Evolutionary conservation across 148 eudicot species (phyloP).

Genomic region (Vaccinium myrtillus): DNA sequence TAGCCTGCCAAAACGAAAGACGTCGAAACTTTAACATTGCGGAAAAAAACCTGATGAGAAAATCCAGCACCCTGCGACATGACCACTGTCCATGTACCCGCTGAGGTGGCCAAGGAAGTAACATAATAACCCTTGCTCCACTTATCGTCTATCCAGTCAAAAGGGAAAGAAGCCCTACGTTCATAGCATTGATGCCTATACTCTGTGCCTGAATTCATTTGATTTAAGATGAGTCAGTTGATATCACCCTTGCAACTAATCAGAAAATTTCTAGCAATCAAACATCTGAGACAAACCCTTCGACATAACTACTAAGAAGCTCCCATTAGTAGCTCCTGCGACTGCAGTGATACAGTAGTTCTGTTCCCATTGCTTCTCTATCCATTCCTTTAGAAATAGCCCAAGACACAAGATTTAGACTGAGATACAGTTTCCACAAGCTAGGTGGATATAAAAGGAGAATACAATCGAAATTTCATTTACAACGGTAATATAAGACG

Average conservation of each 20-base stretch:
- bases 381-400: no score
- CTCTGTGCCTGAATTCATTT: slow-evolving; percentile 43
- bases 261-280: no score
- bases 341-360: no score
- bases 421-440: no score
- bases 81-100: slow-evolving; percentile 63
- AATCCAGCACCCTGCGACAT: slow-evolving; percentile 76
- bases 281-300: no score
- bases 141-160: slow-evolving; percentile 75
- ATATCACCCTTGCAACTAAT: not conserved
- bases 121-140: slow-evolving; percentile 78
- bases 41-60: slow-evolving; percentile 51
- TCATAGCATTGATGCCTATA: slow-evolving; percentile 70
- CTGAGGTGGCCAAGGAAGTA: slow-evolving; percentile 77
- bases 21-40: not conserved
- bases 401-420: no score
- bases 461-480: no score
- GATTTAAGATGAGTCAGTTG: not conserved
- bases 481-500: no score
- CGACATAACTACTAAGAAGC: no score
- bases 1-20: not conserved
- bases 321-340: no score
- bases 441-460: no score
- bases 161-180: slow-evolving; percentile 74
- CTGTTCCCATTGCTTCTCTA: no score